A percentile compares a stretch with the other conserved stretches of the same genome.
phyloP scores from a whole-genome alignment of 345 rosid species.

The Citrus cavaleriei region DNA sequence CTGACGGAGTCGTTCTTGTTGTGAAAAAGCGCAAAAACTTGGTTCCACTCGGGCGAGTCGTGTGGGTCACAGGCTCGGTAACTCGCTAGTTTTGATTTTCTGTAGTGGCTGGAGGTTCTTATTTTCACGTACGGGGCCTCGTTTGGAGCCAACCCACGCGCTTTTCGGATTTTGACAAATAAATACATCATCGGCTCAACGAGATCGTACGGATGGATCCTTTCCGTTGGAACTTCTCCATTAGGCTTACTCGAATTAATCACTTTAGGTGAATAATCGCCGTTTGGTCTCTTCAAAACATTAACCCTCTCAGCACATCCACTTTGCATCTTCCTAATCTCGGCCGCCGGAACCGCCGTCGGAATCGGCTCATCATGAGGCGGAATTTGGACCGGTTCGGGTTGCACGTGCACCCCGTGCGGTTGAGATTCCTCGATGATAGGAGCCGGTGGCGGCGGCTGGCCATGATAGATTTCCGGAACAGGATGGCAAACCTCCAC shows the following conservation, averaged over 20 bases:
- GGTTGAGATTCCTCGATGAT: conserved; percentile 57
- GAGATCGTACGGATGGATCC: conserved; percentile 60
- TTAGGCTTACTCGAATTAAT: conserved; percentile 35
- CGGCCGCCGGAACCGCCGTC: conserved; percentile 17
- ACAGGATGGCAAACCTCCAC: conserved; percentile 25
- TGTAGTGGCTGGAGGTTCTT: conserved; percentile 45
- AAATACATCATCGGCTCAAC: conserved; percentile 94
- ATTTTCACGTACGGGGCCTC: conserved; percentile 64
- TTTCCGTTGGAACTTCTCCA: conserved; percentile 35
- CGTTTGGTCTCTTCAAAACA: conserved; percentile 45
- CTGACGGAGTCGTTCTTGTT: conserved; percentile 47
- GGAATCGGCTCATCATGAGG: conserved; percentile 12
- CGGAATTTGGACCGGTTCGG: conserved; percentile 27
- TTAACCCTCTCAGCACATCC: conserved; percentile 57
- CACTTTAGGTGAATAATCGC: conserved; percentile 70
- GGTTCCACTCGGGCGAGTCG: conserved; percentile 80
- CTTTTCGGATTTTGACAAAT: conserved; percentile 71
- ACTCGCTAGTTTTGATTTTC: conserved; percentile 48
- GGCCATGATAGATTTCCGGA: background rate
- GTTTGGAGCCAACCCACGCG: conserved; percentile 63
- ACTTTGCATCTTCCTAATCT: conserved; percentile 72
- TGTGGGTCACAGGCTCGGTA: conserved; percentile 57
- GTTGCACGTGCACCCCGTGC: conserved; percentile 24
- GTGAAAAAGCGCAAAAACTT: conserved; percentile 69
- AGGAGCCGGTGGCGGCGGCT: conserved; percentile 49